Evolutionary conservation across 805 yeast genomes (phyloP), one percentile per base, ranked within the genome.

Genomic region (Kodamaea kaohsiungensis): DNA sequence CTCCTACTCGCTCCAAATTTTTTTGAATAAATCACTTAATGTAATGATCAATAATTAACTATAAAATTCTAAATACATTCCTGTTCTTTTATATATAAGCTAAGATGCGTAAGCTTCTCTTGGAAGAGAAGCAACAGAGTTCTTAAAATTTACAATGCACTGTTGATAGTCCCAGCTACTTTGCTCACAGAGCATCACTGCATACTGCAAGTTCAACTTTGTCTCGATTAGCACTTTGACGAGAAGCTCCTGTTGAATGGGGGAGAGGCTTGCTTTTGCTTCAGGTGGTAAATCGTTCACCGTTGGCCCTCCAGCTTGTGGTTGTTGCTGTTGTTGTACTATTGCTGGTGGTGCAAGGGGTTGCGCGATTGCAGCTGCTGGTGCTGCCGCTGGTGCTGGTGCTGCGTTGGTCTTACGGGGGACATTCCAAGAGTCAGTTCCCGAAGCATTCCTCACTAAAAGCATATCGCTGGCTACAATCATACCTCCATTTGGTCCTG

Each of bases 391-490:
- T 27, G 51, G 45, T 18, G 51, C 38, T 8, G 46, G 22, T 1
- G 35, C 16, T 2, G 56, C 57, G 9, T 40, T 30, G 12, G 55
- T 55, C n/a, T 61, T 47, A 22, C 65, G 64, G 10, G 17, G 35
- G 9, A 43, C n/a, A 22, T 61, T 62, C 92, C 93, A 89, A 0
- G 89, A 80, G 25, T 80, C 76, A 19, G 71, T 61, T 3, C 82
- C 84, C 1, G 85, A 77, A 59, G 73, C 79, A 6, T 86, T 79
- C 58, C 96, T 83, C 2, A 95, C 71, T 13, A 85, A 77, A 51
- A 95, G 75, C 66, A 89, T 68, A 70, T 95, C 99, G 35, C 96
- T 87, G 13, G 96, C 97, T 30, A 95, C 84, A n/a, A 91, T 75
- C 75, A 90, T 83, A 30, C 83, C 73, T 3, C 91, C 88, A 53